phyloP scores from a whole-genome alignment of 169 alveolate species.

The Besnoitia besnoiti region DNA sequence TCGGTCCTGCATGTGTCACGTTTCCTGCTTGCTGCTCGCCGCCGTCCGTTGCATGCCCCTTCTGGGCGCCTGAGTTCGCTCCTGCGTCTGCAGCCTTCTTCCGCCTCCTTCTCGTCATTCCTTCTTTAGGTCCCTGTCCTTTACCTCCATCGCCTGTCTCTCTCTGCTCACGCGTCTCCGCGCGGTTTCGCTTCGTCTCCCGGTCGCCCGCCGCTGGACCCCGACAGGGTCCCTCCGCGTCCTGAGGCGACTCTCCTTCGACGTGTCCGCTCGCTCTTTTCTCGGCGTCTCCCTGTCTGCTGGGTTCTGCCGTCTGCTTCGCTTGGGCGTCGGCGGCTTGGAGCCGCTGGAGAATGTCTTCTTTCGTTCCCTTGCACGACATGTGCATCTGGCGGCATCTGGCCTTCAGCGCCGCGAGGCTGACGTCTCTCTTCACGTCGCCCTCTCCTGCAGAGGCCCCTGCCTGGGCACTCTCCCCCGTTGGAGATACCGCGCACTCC shows the following conservation, averaged over 20 bases:
- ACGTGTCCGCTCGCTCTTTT: neutral
- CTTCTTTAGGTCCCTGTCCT: too few species aligned
- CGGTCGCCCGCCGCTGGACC: too few species aligned
- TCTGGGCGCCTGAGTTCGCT: neutral
- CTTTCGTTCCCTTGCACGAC: constrained; percentile 50
- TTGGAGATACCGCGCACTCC: neutral
- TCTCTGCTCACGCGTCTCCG: neutral
- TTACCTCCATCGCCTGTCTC: neutral
- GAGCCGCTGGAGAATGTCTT: constrained; percentile 6
- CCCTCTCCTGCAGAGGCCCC: neutral
- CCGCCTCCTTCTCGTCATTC: too few species aligned
- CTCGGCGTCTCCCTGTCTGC: too few species aligned
- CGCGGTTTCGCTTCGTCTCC: neutral
- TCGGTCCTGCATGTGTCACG: neutral
- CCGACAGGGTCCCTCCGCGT: neutral
- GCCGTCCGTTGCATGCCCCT: neutral
- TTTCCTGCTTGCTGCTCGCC: neutral
- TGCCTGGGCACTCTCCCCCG: neutral
- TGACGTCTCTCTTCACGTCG: neutral
- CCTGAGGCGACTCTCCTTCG: neutral
- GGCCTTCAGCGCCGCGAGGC: constrained; percentile 23
- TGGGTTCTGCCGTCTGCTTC: neutral
- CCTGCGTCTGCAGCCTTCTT: neutral
- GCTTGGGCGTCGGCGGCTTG: neutral
- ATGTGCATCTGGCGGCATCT: constrained; percentile 42